These are phyloP conservation scores for Rhizophagus clarus DNA, from an alignment of 192 early-diverging fungal genomes.

Conservation along the genomic window DNA sequence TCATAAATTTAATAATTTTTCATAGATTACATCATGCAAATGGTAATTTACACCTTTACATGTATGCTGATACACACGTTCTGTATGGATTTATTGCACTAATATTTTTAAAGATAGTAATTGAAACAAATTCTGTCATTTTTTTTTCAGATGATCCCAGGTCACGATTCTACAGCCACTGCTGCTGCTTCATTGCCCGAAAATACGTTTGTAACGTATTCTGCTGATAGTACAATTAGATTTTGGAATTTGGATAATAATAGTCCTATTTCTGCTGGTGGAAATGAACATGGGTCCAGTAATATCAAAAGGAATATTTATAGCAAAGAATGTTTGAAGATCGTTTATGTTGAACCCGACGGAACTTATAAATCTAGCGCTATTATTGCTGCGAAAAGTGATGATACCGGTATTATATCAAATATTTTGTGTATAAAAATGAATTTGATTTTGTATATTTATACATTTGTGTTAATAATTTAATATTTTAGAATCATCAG, in stretches of 20 bases:
- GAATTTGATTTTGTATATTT: too few relatives aligned
- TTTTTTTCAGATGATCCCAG: conserved; percentile 46
- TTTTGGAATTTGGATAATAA: conserved; percentile 75
- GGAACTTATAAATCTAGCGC: conserved; percentile 35
- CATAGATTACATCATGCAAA: too few relatives aligned
- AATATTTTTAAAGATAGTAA: too few relatives aligned
- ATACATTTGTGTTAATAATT: neutral
- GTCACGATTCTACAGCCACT: neutral
- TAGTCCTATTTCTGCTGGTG: conserved; percentile 9
- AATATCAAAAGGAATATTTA: neutral
- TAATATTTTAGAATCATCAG: conserved; percentile 33
- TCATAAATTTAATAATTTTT: too few relatives aligned
- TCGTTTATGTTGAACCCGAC: conserved; percentile 42
- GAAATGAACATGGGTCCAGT: neutral
- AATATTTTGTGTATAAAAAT: neutral
- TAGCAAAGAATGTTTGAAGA: conserved; percentile 35
- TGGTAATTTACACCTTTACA: too few relatives aligned
- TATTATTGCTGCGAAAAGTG: conserved; percentile 23
- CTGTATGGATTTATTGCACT: too few relatives aligned
- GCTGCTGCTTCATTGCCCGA: conserved; percentile 41
- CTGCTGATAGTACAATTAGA: conserved; percentile 74
- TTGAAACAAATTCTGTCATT: neutral
- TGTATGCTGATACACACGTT: too few relatives aligned
- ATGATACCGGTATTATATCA: neutral
- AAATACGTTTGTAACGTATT: conserved; percentile 73